Evolutionary conservation across 805 yeast genomes (phyloP).

Genomic region (Saturnispora quitensis): DNA sequence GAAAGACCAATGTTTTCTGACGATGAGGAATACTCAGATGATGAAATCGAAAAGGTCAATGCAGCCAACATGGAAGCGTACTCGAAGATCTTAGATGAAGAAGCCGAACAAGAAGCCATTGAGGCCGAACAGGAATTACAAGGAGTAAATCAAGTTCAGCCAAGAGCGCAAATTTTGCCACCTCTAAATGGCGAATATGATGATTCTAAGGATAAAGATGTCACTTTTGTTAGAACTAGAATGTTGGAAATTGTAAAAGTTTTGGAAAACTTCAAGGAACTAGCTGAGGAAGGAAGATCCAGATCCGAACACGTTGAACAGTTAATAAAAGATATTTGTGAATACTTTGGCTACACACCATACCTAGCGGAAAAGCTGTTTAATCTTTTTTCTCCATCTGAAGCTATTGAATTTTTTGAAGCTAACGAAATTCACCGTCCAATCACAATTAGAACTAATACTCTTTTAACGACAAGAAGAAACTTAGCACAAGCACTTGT

Average conservation of each 20-base stretch:
- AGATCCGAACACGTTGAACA: constrained; percentile 77
- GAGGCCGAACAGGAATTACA: constrained; percentile 56
- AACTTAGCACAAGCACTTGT: constrained; percentile 92
- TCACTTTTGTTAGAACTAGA: constrained; percentile 79
- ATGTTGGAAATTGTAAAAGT: constrained; percentile 94
- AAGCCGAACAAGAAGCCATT: constrained; percentile 47
- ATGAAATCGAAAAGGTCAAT: constrained; percentile 61
- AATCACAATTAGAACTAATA: constrained; percentile 94
- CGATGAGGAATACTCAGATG: constrained; percentile 51
- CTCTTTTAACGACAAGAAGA: constrained; percentile 87
- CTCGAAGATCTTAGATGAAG: constrained; percentile 56
- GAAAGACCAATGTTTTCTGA: constrained; percentile 76
- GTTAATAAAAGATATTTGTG: constrained; percentile 76
- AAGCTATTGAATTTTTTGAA: constrained; percentile 96
- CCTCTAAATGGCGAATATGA: constrained; percentile 52
- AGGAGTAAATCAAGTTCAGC: constrained; percentile 51
- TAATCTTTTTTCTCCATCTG: constrained; percentile 85
- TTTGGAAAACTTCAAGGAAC: constrained; percentile 74
- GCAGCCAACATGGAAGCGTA: constrained; percentile 79
- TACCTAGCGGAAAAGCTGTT: constrained; percentile 91
- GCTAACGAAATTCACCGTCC: constrained; percentile 98
- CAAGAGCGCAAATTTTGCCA: constrained; percentile 72
- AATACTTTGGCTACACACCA: constrained; percentile 87
- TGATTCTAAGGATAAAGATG: constrained; percentile 37
- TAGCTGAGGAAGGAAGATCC: constrained; percentile 79